Evolutionary conservation across 257 asterid species (phyloP), one percentile per base, ranked within the genome.

Genomic region (Jacaranda copaia): DNA sequence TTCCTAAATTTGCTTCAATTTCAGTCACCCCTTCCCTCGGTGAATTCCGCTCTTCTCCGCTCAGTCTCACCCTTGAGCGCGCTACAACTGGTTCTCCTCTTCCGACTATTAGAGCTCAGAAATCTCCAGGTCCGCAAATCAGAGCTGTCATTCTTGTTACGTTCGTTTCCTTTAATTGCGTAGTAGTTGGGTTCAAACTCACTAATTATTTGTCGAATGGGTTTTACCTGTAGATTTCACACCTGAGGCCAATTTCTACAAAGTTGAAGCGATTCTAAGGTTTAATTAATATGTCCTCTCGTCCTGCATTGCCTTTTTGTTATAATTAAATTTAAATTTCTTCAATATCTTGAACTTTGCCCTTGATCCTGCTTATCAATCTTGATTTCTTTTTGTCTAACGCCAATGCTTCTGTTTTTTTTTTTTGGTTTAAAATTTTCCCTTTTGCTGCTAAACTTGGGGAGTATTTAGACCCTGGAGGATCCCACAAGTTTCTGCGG

Each of bases 181-280:
- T 42, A 9, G 45, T n/a, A 56, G 70, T 38, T 39, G 58, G 25
- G 10, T n/a, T 72, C 13, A 4, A 51, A 2, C 75, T 49, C 80
- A 72, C 77, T 1, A 68, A 58, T 66, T 76, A 79, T 74, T 77
- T 58, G 82, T 57, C 40, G 19, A 68, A 75, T 68, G 71, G 80
- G 55, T 77, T 40, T 46, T 58, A 16, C 20, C 38, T 77, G 67
- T 77, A 90, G 98, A 81, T 80, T 91, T 85, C 80, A 5, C 83
- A 15, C 97, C 99, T 7, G 96, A 85, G 55, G 93, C 97, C 53
- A 81, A 85, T 12, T 94, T 91, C 83, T 94, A 91, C 89, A 94
- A 92, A 84, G 91, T 94, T 5, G 99, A 94, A 87, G 99, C 98
- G 11, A 85, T 94, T 83, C 74, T 94, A n/a, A 94, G 99, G 99